Percentiles rank a stretch among this genome's conserved stretches.
phyloP scores from a whole-genome alignment of 1,284 basidiomycete genomes.

The Anthracocystis walkeri region DNA sequence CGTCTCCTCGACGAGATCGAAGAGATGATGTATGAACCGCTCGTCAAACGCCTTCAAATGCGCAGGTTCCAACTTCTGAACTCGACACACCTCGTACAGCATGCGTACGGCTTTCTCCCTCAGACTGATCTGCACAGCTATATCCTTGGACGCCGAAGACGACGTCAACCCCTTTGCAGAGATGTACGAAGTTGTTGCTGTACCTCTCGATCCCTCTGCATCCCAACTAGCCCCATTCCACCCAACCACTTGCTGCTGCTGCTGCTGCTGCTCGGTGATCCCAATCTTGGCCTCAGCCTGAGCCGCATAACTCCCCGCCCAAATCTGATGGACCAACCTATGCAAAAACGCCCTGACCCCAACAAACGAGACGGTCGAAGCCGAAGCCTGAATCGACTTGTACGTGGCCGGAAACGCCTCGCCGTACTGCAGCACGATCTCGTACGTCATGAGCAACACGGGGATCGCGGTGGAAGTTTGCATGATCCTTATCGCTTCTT shows the following conservation, averaged over 20 bases:
- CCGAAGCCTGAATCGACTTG: conserved; percentile 46
- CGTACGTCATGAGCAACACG: conserved; percentile 82
- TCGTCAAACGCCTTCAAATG: conserved; percentile 74
- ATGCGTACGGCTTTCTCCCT: conserved; percentile 71
- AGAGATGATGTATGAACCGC: conserved; percentile 86
- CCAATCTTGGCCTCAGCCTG: conserved; percentile 58
- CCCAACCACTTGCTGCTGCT: conserved; percentile 2
- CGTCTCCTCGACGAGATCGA: conserved; percentile 93
- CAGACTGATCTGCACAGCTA: conserved; percentile 54
- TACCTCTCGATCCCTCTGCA: background rate
- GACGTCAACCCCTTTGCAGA: conserved; percentile 9
- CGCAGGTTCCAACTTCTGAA: conserved; percentile 54
- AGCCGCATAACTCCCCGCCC: conserved; percentile 67
- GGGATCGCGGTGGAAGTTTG: conserved; percentile 80
- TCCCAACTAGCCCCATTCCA: conserved; percentile 31
- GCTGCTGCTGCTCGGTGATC: conserved; percentile 19
- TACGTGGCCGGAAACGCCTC: conserved; percentile 43
- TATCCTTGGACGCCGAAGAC: conserved; percentile 38
- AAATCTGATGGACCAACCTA: conserved; percentile 65
- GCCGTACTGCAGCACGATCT: conserved; percentile 81
- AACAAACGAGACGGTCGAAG: conserved; percentile 33
- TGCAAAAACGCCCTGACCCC: conserved; percentile 56
- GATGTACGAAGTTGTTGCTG: conserved; percentile 4
- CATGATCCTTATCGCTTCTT: conserved; percentile 49
- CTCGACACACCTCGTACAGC: conserved; percentile 56